These are phyloP conservation scores for Camelina hispida DNA, from an alignment of 345 rosid genomes.

Conservation along the genomic window DNA sequence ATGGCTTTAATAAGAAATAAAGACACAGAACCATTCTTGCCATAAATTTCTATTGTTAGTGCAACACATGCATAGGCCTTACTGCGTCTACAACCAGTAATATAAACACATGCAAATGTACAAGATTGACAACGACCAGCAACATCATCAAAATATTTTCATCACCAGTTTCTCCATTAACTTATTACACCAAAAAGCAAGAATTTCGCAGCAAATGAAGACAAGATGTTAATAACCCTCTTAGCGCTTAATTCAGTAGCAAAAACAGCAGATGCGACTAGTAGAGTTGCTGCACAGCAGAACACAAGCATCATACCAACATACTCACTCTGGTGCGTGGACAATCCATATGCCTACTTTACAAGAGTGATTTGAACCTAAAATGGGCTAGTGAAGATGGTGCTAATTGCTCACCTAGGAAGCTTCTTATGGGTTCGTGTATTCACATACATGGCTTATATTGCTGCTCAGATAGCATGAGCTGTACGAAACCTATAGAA, in stretches of 20 bases:
- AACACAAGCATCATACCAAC: slow-evolving; percentile 10
- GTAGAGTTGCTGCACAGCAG: slow-evolving; percentile 10
- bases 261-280: not conserved
- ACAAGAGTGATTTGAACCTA: not conserved
- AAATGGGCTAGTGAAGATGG: slow-evolving; percentile 44
- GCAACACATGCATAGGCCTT: slow-evolving; percentile 12
- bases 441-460: slow-evolving; percentile 9
- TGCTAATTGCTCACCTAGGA: slow-evolving; percentile 57
- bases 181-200: slow-evolving; percentile 14
- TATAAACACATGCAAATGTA: slow-evolving; percentile 4
- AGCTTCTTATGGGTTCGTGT: slow-evolving; percentile 12
- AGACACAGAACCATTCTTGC: not conserved
- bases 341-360: not conserved
- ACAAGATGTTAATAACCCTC: not conserved
- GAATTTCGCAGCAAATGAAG: slow-evolving; percentile 1
- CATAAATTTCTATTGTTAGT: not conserved
- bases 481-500: slow-evolving; percentile 13
- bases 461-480: slow-evolving; percentile 8
- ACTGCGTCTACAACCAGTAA: not conserved
- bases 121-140: not conserved
- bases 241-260: not conserved
- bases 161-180: slow-evolving; percentile 10
- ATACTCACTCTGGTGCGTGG: not conserved
- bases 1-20: not conserved
- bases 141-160: not conserved